phyloP scores from a whole-genome alignment of 2,329 filamentous ascomycete genomes.

The Fusarium oxysporum region DNA sequence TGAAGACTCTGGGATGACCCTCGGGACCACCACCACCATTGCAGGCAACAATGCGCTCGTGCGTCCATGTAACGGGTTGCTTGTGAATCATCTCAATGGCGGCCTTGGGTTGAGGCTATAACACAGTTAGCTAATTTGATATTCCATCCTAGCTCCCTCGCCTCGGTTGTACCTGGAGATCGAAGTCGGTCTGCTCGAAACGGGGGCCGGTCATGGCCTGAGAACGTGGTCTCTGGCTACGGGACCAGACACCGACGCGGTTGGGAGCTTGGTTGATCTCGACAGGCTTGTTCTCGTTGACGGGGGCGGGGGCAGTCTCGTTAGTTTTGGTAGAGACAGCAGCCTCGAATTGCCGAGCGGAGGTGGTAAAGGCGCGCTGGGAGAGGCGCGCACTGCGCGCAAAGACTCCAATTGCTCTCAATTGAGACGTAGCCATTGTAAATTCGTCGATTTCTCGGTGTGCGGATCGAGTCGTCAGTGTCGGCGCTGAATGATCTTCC shows the following conservation, averaged over 20 bases:
- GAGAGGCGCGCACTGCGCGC: slow-evolving; percentile 58
- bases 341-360: slow-evolving; percentile 60
- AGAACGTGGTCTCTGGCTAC: slow-evolving; percentile 83
- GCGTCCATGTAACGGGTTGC: slow-evolving; percentile 92
- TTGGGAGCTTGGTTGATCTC: slow-evolving; percentile 86
- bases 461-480: slow-evolving; percentile 42
- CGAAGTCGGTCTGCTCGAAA: slow-evolving; percentile 97
- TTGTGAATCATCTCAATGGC: slow-evolving; percentile 97
- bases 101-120: slow-evolving; percentile 85
- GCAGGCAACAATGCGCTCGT: slow-evolving; percentile 84
- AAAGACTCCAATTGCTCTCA: slow-evolving; percentile 58
- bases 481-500: slow-evolving; percentile 36
- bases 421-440: slow-evolving; percentile 59
- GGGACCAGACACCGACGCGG: slow-evolving; percentile 81
- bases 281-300: slow-evolving; percentile 57
- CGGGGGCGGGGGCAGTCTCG: slow-evolving; percentile 57
- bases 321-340: slow-evolving; percentile 54
- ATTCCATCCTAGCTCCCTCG: slow-evolving; percentile 4
- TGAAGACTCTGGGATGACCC: slow-evolving; percentile 93
- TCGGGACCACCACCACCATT: slow-evolving; percentile 92
- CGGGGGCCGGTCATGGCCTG: slow-evolving; percentile 92
- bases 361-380: slow-evolving; percentile 61
- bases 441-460: slow-evolving; percentile 42
- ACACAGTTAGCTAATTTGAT: slow-evolving; percentile 35
- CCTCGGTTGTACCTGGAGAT: slow-evolving; percentile 77